Conservation (phyloP, 2,329 filamentous ascomycete genomes). For the Alternaria triticina region DNA sequence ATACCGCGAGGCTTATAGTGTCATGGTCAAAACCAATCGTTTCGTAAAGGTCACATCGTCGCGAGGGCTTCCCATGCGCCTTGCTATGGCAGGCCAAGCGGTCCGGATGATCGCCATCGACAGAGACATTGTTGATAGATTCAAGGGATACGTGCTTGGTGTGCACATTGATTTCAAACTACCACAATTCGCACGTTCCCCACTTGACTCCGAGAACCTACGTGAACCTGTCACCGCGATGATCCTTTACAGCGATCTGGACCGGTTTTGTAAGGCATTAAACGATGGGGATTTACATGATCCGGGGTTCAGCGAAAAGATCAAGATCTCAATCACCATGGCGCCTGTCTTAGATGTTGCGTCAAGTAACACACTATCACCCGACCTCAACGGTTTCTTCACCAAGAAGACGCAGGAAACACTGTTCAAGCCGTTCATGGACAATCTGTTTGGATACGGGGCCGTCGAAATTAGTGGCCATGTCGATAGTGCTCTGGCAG, state of each 20-base stretch:
- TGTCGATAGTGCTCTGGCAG: slow-evolving; percentile 12
- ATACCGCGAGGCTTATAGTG: slow-evolving; percentile 4
- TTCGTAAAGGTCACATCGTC: slow-evolving; percentile 17
- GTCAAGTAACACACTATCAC: neutral
- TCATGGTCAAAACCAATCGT: slow-evolving; percentile 24
- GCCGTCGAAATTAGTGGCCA: slow-evolving; percentile 10
- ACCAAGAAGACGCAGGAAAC: slow-evolving; percentile 20
- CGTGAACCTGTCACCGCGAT: slow-evolving; percentile 7
- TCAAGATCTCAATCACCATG: slow-evolving; percentile 13
- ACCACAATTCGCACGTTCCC: neutral
- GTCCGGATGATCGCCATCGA: slow-evolving; percentile 13
- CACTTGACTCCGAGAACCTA: neutral
- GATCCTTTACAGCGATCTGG: slow-evolving; percentile 20
- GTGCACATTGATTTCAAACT: slow-evolving; percentile 6
- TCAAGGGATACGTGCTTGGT: slow-evolving; percentile 20
- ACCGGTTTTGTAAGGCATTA: slow-evolving; percentile 13
- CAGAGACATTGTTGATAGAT: neutral
- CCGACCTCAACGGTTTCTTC: slow-evolving; percentile 18
- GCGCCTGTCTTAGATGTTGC: neutral
- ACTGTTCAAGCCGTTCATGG: slow-evolving; percentile 21
- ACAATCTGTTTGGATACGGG: slow-evolving; percentile 17
- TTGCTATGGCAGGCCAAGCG: neutral
- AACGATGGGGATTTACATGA: slow-evolving; percentile 10
- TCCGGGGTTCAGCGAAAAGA: neutral
- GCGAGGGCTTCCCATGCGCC: slow-evolving; percentile 5